Percentiles rank a stretch among this genome's conserved stretches.
Evolutionary conservation across 805 yeast genomes (phyloP).

Genomic region (Zygosaccharomyces bisporus): DNA sequence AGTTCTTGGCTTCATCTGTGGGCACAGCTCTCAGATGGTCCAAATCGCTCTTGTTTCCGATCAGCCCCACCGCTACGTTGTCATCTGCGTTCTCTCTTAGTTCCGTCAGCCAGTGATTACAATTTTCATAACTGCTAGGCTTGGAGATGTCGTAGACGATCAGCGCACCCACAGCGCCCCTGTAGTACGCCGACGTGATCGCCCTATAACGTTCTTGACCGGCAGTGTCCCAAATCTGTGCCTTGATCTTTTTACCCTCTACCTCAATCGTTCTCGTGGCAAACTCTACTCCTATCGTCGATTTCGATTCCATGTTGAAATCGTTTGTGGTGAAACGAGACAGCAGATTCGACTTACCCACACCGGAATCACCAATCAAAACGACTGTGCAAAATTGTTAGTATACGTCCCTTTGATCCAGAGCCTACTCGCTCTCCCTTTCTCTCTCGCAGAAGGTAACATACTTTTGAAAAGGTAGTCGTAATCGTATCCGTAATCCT

Average conservation of each 20-base stretch:
- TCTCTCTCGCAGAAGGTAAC: too few relatives aligned
- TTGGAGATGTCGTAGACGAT: constrained; percentile 94
- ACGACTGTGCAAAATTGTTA: constrained; percentile 49
- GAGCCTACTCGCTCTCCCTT: too few relatives aligned
- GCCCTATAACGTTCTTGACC: constrained; percentile 99
- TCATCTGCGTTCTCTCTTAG: constrained; percentile 90
- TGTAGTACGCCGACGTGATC: constrained; percentile 92
- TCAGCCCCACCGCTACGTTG: constrained; percentile 89
- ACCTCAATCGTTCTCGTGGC: constrained; percentile 92
- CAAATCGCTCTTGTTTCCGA: constrained; percentile 88
- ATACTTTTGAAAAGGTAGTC: constrained; percentile 82
- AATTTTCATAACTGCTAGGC: constrained; percentile 79
- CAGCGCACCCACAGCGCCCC: constrained; percentile 98
- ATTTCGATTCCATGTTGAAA: constrained; percentile 88
- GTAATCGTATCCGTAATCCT: constrained; percentile 75
- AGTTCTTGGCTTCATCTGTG: constrained; percentile 93
- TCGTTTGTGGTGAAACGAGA: constrained; percentile 95
- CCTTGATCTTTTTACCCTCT: constrained; percentile 78
- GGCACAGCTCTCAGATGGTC: constrained; percentile 94
- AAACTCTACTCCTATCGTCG: constrained; percentile 97
- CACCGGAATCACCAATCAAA: constrained; percentile 94
- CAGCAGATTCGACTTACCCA: constrained; percentile 90
- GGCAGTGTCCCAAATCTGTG: constrained; percentile 98
- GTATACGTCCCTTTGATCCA: constrained; percentile 2
- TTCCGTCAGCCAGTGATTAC: constrained; percentile 86